Conservation (phyloP, 2,329 filamentous ascomycete genomes). For the Corniculantispora saksenae region DNA sequence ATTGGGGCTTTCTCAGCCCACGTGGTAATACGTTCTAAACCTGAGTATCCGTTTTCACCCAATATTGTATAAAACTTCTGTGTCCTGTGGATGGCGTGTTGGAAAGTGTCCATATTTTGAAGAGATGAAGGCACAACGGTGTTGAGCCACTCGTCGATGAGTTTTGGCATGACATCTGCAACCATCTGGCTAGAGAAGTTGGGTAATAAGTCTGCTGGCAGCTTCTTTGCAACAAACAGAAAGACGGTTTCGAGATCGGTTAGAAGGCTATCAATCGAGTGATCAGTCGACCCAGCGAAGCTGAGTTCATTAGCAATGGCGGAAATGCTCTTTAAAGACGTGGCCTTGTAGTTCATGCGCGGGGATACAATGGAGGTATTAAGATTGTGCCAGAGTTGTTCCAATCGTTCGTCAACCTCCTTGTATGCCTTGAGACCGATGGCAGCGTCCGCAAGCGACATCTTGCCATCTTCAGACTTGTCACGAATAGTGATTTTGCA, state of each 20-base stretch:
- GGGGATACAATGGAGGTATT: constrained; percentile 62
- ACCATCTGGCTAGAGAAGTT: constrained; percentile 71
- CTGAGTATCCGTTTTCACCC: constrained; percentile 62
- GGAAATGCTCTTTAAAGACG: constrained; percentile 41
- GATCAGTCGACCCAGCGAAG: constrained; percentile 44
- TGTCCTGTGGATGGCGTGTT: constrained; percentile 66
- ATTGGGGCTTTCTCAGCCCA: constrained; percentile 81
- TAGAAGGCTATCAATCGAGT: constrained; percentile 52
- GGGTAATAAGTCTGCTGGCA: constrained; percentile 57
- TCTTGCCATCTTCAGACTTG: constrained; percentile 49
- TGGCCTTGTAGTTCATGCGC: constrained; percentile 50
- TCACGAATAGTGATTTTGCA: constrained; percentile 58
- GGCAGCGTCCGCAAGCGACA: constrained; percentile 55
- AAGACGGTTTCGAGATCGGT: constrained; percentile 54
- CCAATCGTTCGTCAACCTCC: constrained; percentile 60
- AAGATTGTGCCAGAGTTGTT: constrained; percentile 62
- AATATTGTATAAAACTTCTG: constrained; percentile 65
- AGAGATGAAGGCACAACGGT: constrained; percentile 75
- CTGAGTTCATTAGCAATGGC: constrained; percentile 44
- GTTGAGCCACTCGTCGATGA: constrained; percentile 75
- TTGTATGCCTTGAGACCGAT: constrained; percentile 60
- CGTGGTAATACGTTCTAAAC: constrained; percentile 64
- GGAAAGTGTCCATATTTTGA: constrained; percentile 69
- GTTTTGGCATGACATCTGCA: constrained; percentile 63
- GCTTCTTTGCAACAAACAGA: constrained; percentile 50